Evolutionary conservation across 306 rosid species (phyloP).

Genomic region (Quercus engelmannii): DNA sequence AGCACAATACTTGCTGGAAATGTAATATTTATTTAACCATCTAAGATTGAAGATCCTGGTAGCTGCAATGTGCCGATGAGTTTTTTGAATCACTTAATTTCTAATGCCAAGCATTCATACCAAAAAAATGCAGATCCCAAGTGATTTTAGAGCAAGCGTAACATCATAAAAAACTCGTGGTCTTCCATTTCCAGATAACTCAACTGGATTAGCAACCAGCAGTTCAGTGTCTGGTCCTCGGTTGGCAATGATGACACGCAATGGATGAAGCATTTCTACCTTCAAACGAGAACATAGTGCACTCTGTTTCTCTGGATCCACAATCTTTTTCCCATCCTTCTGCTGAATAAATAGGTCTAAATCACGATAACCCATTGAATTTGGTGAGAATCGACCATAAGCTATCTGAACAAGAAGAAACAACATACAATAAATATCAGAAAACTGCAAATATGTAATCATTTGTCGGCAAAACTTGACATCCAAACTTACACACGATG

Average conservation of each 20-base stretch:
- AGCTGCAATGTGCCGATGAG: background rate
- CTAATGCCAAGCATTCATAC: constrained; percentile 35
- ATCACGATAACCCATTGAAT: constrained; percentile 48
- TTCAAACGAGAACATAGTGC: constrained; percentile 54
- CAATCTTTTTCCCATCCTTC: constrained; percentile 60
- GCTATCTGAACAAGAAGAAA: constrained; percentile 43
- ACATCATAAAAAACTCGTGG: constrained; percentile 76
- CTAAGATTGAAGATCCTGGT: background rate
- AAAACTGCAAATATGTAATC: background rate
- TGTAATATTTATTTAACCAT: constrained; percentile 1
- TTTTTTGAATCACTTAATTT: constrained; percentile 3
- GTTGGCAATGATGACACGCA: constrained; percentile 59
- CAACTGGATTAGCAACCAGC: constrained; percentile 79
- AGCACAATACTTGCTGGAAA: background rate
- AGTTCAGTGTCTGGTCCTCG: constrained; percentile 80
- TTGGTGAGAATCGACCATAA: constrained; percentile 58
- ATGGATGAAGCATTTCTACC: constrained; percentile 75
- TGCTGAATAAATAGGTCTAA: constrained; percentile 70
- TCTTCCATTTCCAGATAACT: constrained; percentile 79
- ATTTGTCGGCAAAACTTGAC: background rate
- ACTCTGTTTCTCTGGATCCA: constrained; percentile 55
- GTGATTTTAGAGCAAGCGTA: constrained; percentile 64
- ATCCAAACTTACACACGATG: background rate
- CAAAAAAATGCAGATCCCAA: constrained; percentile 72
- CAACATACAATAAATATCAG: constrained; percentile 1